Evolutionary conservation across 2,329 filamentous ascomycete species (phyloP).

Genomic region (Paracamarosporium sp.): DNA sequence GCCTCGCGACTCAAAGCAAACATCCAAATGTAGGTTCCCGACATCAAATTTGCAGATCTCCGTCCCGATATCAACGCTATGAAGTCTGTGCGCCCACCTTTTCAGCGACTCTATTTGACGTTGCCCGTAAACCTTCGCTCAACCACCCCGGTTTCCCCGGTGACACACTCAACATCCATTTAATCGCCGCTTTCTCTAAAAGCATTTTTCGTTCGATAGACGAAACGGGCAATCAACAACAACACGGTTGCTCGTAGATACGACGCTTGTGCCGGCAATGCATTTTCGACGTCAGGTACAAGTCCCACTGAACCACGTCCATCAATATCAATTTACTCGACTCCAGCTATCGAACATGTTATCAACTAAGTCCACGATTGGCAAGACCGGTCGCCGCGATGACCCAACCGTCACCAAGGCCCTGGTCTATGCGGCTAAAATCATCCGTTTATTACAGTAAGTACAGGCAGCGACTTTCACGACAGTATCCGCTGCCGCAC

Average conservation of each 20-base stretch:
- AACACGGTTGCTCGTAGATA: background rate
- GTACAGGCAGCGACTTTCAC: background rate
- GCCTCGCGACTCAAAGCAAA: too few species aligned
- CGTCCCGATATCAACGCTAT: background rate
- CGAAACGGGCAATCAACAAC: background rate
- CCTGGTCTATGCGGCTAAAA: slow-evolving; percentile 7
- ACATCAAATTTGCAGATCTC: background rate
- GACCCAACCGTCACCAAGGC: slow-evolving; percentile 18
- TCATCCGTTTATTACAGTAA: slow-evolving; percentile 14
- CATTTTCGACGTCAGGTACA: too few species aligned
- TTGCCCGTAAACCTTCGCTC: background rate
- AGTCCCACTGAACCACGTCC: too few species aligned
- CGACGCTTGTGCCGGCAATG: too few species aligned
- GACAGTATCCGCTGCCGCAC: background rate
- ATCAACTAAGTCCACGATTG: too few species aligned
- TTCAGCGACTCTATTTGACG: background rate
- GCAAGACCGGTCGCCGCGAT: background rate
- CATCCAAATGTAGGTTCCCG: too few species aligned
- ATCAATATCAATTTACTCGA: too few species aligned
- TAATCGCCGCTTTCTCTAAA: background rate
- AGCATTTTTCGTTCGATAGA: background rate
- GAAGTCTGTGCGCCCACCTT: background rate
- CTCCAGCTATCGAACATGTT: too few species aligned
- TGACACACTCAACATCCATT: background rate
- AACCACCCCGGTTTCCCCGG: background rate